A percentile compares a stretch with the other conserved stretches of the same genome.
phyloP scores from a whole-genome alignment of 768 basidiomycete species.

The Naganishia vishniacii region DNA sequence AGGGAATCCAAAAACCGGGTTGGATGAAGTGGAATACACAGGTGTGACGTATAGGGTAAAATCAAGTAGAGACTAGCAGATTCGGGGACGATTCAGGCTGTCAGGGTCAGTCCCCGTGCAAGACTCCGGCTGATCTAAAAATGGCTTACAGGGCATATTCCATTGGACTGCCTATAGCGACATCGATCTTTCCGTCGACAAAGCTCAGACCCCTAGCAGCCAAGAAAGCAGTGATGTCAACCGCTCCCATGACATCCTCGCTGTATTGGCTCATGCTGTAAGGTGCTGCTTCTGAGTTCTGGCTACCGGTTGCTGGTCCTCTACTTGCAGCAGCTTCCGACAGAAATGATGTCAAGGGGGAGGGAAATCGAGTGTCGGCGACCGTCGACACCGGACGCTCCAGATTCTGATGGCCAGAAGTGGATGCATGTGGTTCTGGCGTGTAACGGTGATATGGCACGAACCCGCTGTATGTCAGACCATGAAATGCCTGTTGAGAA shows the following conservation, averaged over 20 bases:
- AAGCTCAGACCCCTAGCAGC: conserved; percentile 8
- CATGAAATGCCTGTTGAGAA: too few relatives aligned
- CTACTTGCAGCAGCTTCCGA: background rate
- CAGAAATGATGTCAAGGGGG: background rate
- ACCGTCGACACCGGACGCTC: background rate
- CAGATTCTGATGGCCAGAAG: background rate
- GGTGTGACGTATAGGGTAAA: conserved; percentile 36
- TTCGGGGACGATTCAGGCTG: too few relatives aligned
- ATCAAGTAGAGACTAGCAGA: conserved; percentile 31
- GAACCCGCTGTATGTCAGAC: background rate
- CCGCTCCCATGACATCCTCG: background rate
- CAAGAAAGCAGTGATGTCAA: background rate
- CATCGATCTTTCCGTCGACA: conserved; percentile 2
- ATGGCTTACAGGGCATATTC: conserved; percentile 25
- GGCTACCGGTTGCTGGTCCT: background rate
- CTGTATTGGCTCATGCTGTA: conserved; percentile 8
- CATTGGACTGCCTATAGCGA: conserved; percentile 14
- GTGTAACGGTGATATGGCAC: background rate
- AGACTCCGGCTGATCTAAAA: background rate
- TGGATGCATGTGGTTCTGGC: background rate
- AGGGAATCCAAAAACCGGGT: conserved; percentile 40
- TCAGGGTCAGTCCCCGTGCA: too few relatives aligned
- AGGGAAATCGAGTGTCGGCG: background rate
- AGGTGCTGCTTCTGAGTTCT: background rate
- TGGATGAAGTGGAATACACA: conserved; percentile 40